Base-by-base conservation (phyloP, 306 rosid genomes). In the Geum urbanum region DNA sequence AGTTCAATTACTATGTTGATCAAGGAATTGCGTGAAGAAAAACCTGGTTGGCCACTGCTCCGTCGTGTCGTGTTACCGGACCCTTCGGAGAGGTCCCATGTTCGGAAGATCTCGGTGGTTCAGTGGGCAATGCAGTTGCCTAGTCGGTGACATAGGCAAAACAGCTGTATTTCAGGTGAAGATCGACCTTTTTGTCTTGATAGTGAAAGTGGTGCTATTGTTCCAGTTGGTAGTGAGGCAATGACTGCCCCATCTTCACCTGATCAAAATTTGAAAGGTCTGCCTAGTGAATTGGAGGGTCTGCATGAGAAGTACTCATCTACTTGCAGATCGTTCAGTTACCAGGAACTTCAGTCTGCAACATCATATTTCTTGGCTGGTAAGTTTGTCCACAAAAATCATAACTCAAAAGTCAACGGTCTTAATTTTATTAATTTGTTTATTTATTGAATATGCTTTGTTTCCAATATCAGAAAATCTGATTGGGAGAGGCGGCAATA, bases 41-140 rank as follows among this genome's bases (percentile, higher is more conserved):
- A 80, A 73, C 97, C 99, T 0, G 99, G 99, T 70, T 95, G 99
- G 99, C 99, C 99, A 13, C 82, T 95, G 55, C 97, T 91, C 48
- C 89, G 81, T 47, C 75, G 77, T 18, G 70, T 83, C 8, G 65
- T 71, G 66, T 51, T 72, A 73, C 64, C 86, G 2, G 86, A 74
- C 3, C 71, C 67, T 76, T 69, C 72, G 0, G 79, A 72, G 9
- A 67, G 74, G 74, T 69, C 84, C 14, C 24, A 50, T 81, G 67
- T 62, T 40, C 69, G 55, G 78, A 76, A 78, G 78, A 81, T 84
- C 80, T 87, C 99, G 8, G 96, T 88, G 65, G 99, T 91, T 68
- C 95, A 90, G 83, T 94, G 98, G 98, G 97, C 98, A 78, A 84
- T 94, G 97, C 87, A 81, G 77, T 74, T 94, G 69, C 98, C 98